These are phyloP conservation scores for Botrytis pseudocinerea DNA, from an alignment of 2,329 filamentous ascomycete species.

Conservation along the genomic window DNA sequence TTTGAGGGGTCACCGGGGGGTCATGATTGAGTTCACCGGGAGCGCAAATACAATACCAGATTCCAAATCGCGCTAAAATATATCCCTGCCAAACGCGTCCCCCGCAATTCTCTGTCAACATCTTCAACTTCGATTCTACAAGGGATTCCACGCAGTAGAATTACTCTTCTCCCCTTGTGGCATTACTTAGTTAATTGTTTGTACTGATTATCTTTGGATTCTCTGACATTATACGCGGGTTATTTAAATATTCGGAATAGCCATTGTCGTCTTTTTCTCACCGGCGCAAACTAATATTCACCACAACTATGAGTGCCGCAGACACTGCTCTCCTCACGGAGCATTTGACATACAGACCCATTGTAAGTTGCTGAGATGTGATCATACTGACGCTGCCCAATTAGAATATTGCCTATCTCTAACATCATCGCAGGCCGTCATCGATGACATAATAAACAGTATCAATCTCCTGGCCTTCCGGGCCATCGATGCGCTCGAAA, in stretches of 20 bases:
- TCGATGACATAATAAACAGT: slow-evolving; percentile 97
- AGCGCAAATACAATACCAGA: background rate
- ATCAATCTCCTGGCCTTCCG: slow-evolving; percentile 92
- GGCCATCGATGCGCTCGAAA: slow-evolving; percentile 84
- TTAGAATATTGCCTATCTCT: slow-evolving; percentile 24
- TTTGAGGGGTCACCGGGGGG: background rate
- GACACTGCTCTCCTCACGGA: slow-evolving; percentile 77
- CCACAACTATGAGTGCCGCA: slow-evolving; percentile 35
- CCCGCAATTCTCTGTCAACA: slow-evolving; percentile 19
- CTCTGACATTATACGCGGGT: too few relatives aligned
- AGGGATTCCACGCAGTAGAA: background rate
- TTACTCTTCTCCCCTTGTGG: background rate
- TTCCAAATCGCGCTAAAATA: slow-evolving; percentile 6
- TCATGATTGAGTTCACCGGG: background rate
- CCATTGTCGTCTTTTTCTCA: background rate
- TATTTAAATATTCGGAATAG: background rate
- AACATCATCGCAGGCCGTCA: slow-evolving; percentile 64
- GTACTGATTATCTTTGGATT: background rate
- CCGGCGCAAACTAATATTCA: background rate
- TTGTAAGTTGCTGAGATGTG: slow-evolving; percentile 58
- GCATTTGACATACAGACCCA: slow-evolving; percentile 91
- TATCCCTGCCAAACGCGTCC: slow-evolving; percentile 17
- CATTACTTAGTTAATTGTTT: background rate
- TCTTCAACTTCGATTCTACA: background rate
- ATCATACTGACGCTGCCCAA: background rate